Evolutionary conservation across 192 early-diverging fungal species (phyloP).

Genomic region (Hyaloraphidium curvatum): DNA sequence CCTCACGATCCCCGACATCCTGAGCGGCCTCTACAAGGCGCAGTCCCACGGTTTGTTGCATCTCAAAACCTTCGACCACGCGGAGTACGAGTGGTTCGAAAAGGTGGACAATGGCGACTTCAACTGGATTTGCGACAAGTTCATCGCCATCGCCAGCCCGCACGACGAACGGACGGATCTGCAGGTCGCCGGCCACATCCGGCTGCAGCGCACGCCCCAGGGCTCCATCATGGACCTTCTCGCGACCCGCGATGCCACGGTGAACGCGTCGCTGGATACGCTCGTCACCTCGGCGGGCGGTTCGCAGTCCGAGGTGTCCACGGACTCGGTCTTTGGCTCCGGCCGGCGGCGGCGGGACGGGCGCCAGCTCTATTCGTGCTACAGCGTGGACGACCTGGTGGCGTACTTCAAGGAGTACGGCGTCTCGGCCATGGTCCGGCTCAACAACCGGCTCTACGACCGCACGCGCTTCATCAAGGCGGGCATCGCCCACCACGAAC

Average conservation of each 20-base stretch:
- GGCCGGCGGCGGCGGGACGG: too few relatives aligned
- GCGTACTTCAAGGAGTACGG: slow-evolving; percentile 25
- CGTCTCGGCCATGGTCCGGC: slow-evolving; percentile 30
- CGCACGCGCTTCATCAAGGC: slow-evolving; percentile 25
- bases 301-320: background rate
- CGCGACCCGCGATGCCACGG: too few relatives aligned
- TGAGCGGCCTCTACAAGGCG: slow-evolving; percentile 37
- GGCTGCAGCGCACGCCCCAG: too few relatives aligned
- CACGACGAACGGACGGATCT: slow-evolving; percentile 26
- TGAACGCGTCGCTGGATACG: too few relatives aligned
- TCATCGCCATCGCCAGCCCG: slow-evolving; percentile 47
- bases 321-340: too few relatives aligned
- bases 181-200: too few relatives aligned
- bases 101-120: slow-evolving; percentile 46
- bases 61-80: slow-evolving; percentile 33
- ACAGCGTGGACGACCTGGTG: slow-evolving; percentile 28
- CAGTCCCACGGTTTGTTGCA: slow-evolving; percentile 34
- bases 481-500: slow-evolving; percentile 41
- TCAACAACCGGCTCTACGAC: slow-evolving; percentile 50
- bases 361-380: slow-evolving; percentile 17
- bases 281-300: background rate
- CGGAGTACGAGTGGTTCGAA: slow-evolving; percentile 57
- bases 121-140: slow-evolving; percentile 52
- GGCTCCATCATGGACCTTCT: too few relatives aligned
- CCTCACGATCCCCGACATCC: slow-evolving; percentile 43